Base-by-base conservation (phyloP, 139 green algal species). In the Monoraphidium neglectum region DNA sequence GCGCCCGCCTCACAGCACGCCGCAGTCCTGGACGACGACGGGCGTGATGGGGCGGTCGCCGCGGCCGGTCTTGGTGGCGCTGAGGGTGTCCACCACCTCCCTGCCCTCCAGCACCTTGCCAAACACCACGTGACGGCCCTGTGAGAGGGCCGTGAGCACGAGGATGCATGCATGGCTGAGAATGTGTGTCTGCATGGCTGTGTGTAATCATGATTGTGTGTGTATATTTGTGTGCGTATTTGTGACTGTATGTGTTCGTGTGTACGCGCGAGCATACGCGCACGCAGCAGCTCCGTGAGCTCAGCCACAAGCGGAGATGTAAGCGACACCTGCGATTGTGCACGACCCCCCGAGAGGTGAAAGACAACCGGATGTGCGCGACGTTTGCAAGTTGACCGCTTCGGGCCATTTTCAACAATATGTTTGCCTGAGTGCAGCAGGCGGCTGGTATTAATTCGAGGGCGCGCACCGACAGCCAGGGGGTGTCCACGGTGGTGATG, bases 401-500 rank as follows among this genome's bases (percentile, higher is more conserved):
- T n/a, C n/a, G n/a, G n/a, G n/a, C n/a, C n/a, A n/a, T n/a, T n/a
- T n/a, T n/a, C n/a, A n/a, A n/a, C 21, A 21, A 60, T 60, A 18
- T 28, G 18, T 60, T 67, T 67, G 12, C 12, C 18, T 36, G 26
- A 36, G 59, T 21, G n/a, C 59, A 38, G 59, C 59, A 67, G 59
- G 16, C 18, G 12, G 59, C 59, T 38, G n/a, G 18, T 16, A 38
- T 67, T 21, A 33, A 30, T n/a, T 12, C 15, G n/a, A 15, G 10
- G 28, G 24, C 10, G 24, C 59, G 93, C 72, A 83, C 84, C 59
- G 93, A 83, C 32, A 94, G 75, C 88, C 93, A 97, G 18, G 93
- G 94, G 3, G 92, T 96, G 38, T 93, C 84, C 35, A 94, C 92
- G 0, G 89, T 96, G 33, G 92, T 98, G 72, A 98, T 92, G 78